These are phyloP conservation scores for Fusarium mundagurra DNA, from an alignment of 2,329 filamentous ascomycete species.

Conservation along the genomic window DNA sequence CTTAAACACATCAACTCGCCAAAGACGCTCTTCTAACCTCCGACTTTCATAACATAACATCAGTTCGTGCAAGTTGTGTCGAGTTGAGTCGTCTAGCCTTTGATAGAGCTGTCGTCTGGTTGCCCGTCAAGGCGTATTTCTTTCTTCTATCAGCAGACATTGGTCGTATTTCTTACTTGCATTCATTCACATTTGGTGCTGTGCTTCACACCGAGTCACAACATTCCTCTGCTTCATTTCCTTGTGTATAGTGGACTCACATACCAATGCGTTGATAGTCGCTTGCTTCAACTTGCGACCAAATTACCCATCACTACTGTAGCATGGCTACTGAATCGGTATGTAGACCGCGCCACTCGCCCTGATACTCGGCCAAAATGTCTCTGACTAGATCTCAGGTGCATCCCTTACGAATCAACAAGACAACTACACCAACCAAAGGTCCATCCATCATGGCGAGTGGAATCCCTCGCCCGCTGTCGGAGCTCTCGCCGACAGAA, in stretches of 20 bases:
- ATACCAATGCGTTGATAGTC: constrained; percentile 50
- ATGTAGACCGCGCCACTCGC: constrained; percentile 40
- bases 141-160: constrained; percentile 37
- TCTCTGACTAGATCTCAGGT: constrained; percentile 60
- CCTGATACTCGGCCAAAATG: constrained; percentile 26
- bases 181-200: constrained; percentile 32
- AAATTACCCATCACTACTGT: constrained; percentile 37
- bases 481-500: constrained; percentile 88
- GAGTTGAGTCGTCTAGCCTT: constrained; percentile 29
- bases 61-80: constrained; percentile 39
- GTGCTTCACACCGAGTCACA: constrained; percentile 33
- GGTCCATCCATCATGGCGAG: constrained; percentile 72
- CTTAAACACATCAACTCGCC: constrained; percentile 48
- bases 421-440: constrained; percentile 63
- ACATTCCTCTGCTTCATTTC: constrained; percentile 45
- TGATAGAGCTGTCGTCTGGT: constrained; percentile 38
- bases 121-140: constrained; percentile 37
- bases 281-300: constrained; percentile 37
- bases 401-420: constrained; percentile 82
- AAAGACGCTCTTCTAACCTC: constrained; percentile 34
- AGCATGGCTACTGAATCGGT: constrained; percentile 53
- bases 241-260: constrained; percentile 37
- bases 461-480: constrained; percentile 77
- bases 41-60: constrained; percentile 40
- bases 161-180: constrained; percentile 40